These are phyloP conservation scores for Aspergillus sojae DNA, from an alignment of 2,329 filamentous ascomycete genomes.

Conservation along the genomic window DNA sequence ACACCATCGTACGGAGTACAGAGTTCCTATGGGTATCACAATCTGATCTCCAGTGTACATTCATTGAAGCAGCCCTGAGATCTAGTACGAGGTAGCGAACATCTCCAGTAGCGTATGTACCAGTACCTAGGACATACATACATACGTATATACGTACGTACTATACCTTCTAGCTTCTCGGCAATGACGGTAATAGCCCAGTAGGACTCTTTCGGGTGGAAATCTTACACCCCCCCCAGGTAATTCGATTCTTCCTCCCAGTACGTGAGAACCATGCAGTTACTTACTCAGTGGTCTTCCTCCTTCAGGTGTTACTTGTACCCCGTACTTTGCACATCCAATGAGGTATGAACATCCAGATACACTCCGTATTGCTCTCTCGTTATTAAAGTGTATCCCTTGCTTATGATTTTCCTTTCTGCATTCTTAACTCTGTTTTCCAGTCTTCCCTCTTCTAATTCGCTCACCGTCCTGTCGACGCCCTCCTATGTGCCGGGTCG, in stretches of 20 bases:
- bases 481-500: neutral
- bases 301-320: neutral
- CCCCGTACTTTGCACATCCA: neutral
- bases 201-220: neutral
- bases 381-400: slow-evolving; percentile 1
- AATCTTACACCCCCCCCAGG: neutral
- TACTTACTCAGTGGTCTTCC: neutral
- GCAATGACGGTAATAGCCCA: neutral
- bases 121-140: neutral
- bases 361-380: neutral
- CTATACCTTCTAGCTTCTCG: neutral
- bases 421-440: neutral
- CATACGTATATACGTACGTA: neutral
- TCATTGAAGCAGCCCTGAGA: neutral
- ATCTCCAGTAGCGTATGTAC: neutral
- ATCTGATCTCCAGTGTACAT: neutral
- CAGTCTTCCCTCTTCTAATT: neutral
- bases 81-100: neutral
- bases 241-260: neutral
- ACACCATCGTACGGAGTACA: slow-evolving; percentile 1
- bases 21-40: neutral
- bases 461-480: neutral
- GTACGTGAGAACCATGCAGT: neutral
- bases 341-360: neutral
- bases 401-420: neutral